Base-by-base conservation (phyloP, 73 alveolate genomes). In the Stentor roeselii region DNA sequence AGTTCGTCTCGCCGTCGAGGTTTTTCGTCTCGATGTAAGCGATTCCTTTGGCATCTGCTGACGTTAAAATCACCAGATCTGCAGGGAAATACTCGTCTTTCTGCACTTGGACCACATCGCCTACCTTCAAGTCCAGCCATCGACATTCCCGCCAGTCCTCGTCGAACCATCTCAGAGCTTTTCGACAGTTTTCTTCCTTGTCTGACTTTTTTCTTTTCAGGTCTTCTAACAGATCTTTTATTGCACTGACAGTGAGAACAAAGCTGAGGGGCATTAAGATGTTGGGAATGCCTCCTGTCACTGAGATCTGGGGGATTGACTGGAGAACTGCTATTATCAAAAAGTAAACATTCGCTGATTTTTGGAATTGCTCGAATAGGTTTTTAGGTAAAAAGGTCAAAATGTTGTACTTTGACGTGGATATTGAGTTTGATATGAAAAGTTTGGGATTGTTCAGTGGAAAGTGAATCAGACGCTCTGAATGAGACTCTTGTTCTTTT, bases 1-100 rank as follows among this genome's bases (percentile, higher is more conserved):
- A 88, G 78, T 96, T 97, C 92, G 97, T 97, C 93, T 98, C 99
- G 0, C 99, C 99, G 90, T 98, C 99, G 89, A 60, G 78, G 78
- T 60, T 60, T 3, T 60, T 60, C 2, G 99, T 97, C 82, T 96
- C 96, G 36, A 97, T 98, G 86, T 91, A 98, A 82, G 98, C 92
- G 32, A 93, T 92, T 37, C 99, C 99, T 6, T 93, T 98, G 3
- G 89, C 96, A 36, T 92, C 90, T 14, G 97, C 89, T 60, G 98
- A 88, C 34, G 96, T 97, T 50, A 98, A 82, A 3, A 97, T 90
- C 21, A 96, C 89, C 90, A 98, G 82, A 87, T 98, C 99, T 3
- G 99, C 98, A 2, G 99, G 99, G 59, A 98, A 94, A 61, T 87
- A 89, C 76, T 96, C 98, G 59, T 96, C 97, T 21, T 96, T 93